A percentile compares a stretch with the other conserved stretches of the same genome.
Conservation (phyloP, 371 early-diverging fungal genomes). For the Rhizopus microsporus region DNA sequence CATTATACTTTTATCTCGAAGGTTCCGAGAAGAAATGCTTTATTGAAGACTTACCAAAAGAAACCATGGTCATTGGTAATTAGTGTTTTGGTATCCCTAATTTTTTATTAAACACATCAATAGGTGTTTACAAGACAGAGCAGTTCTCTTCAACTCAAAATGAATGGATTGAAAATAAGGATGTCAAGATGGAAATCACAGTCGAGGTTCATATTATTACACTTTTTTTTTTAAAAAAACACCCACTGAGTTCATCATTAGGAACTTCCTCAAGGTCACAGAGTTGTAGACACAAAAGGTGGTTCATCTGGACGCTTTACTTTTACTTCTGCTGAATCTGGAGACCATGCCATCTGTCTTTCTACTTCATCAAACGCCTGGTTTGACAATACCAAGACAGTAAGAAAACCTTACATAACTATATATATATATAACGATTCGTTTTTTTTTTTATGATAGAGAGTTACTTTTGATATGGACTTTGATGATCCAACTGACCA, state of each 20-base stretch:
- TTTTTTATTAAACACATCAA: not conserved
- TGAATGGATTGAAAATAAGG: conserved; percentile 69
- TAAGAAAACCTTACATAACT: conserved; percentile 28
- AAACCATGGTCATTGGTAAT: conserved; percentile 83
- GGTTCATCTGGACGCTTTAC: conserved; percentile 75
- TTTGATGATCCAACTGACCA: conserved; percentile 71
- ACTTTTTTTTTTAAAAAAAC: not conserved
- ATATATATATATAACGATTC: conserved; percentile 1
- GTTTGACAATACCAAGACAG: conserved; percentile 59
- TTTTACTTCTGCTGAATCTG: conserved; percentile 85
- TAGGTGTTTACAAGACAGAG: conserved; percentile 82
- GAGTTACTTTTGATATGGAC: conserved; percentile 72
- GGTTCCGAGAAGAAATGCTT: conserved; percentile 90
- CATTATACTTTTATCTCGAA: conserved; percentile 90
- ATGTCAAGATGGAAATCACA: conserved; percentile 70
- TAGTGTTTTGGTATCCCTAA: not conserved
- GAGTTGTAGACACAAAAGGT: conserved; percentile 76
- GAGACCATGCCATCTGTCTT: conserved; percentile 90
- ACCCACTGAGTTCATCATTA: conserved; percentile 5
- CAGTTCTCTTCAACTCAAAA: conserved; percentile 70
- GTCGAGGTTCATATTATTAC: conserved; percentile 62
- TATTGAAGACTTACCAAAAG: conserved; percentile 90
- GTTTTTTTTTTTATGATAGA: conserved; percentile 57
- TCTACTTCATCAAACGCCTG: conserved; percentile 59
- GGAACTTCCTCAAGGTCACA: conserved; percentile 59